A percentile compares a stretch with the other conserved stretches of the same genome.
phyloP scores from a whole-genome alignment of 2,329 filamentous ascomycete species.

The Fusarium abutilonis region DNA sequence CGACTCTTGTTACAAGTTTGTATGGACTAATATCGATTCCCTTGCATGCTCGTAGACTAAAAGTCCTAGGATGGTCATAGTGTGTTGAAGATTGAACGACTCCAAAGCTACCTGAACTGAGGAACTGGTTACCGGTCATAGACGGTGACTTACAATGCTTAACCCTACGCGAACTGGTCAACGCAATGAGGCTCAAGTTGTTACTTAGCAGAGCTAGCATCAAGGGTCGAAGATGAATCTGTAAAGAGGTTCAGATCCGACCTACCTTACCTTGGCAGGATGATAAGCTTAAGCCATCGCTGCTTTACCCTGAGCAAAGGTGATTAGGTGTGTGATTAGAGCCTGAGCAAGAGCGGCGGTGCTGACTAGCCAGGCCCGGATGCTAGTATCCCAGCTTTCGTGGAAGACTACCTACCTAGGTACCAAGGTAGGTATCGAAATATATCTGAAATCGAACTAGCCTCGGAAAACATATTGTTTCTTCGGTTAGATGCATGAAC shows the following conservation, averaged over 20 bases:
- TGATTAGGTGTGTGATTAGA: too few relatives aligned
- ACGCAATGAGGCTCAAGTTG: neutral
- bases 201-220: neutral
- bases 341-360: too few relatives aligned
- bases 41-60: neutral
- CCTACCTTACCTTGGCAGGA: neutral
- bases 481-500: slow-evolving; percentile 28
- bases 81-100: neutral
- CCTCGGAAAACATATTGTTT: slow-evolving; percentile 23
- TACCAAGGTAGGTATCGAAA: neutral
- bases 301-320: too few relatives aligned
- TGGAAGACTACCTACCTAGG: too few relatives aligned
- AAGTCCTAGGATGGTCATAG: neutral
- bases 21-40: slow-evolving; percentile 5
- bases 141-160: neutral
- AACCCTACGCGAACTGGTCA: neutral
- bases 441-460: slow-evolving; percentile 26
- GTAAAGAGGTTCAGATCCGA: neutral
- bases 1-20: neutral
- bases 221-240: slow-evolving; percentile 8
- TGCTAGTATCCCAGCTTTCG: too few relatives aligned
- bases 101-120: neutral
- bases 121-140: neutral
- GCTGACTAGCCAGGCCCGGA: too few relatives aligned
- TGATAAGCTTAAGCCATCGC: too few relatives aligned